Evolutionary conservation across 2,329 filamentous ascomycete species (phyloP).

Genomic region (Magnaporthiopsis incrustans): DNA sequence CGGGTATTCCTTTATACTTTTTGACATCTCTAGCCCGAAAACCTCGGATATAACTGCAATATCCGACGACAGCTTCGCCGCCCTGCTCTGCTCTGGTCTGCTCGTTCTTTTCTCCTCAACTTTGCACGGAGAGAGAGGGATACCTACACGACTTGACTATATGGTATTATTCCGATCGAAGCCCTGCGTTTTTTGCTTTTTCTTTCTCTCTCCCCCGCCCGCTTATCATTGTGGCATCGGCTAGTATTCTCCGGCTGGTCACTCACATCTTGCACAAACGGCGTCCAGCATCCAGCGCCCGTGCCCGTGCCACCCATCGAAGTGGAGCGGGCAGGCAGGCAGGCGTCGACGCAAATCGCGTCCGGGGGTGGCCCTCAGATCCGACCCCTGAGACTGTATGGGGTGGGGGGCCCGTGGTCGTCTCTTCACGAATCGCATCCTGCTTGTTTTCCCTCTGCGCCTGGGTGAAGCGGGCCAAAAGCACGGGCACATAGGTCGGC

Average conservation of each 20-base stretch:
- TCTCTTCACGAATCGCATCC: background rate
- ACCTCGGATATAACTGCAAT: background rate
- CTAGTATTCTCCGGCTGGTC: slow-evolving; percentile 2
- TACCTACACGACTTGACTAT: background rate
- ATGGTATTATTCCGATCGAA: background rate
- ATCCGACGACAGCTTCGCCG: background rate
- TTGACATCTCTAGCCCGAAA: background rate
- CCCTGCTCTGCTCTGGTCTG: background rate
- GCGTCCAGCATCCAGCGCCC: background rate
- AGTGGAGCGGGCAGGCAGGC: background rate
- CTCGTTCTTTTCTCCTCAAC: background rate
- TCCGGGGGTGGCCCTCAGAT: background rate
- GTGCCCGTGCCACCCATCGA: background rate
- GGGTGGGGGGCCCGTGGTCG: too few species aligned
- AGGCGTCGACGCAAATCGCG: background rate
- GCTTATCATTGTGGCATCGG: background rate
- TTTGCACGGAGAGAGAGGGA: too few species aligned
- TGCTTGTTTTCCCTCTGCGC: too few species aligned
- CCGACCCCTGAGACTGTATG: too few species aligned
- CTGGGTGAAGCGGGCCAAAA: background rate
- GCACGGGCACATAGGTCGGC: too few species aligned
- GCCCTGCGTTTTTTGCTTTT: background rate
- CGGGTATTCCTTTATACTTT: background rate
- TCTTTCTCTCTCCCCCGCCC: background rate
- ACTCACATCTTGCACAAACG: background rate